Conservation (phyloP, 495 filamentous ascomycete genomes). For the Neurospora cerealis region DNA sequence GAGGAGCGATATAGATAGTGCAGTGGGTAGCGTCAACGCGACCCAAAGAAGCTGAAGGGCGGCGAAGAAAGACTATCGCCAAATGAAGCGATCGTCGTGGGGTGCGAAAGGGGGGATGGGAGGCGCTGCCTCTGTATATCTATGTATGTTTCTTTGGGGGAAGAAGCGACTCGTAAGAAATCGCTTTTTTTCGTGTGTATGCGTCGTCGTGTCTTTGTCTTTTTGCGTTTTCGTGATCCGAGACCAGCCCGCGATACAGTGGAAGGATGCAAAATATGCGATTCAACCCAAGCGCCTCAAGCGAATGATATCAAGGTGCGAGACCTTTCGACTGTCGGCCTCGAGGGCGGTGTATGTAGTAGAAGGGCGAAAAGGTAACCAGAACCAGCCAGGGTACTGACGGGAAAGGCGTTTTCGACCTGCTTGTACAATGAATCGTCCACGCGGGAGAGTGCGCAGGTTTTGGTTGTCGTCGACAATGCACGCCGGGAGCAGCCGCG, state of each 20-base stretch:
- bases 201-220: slow-evolving; percentile 4
- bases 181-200: background rate
- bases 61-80: slow-evolving; percentile 1
- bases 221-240: slow-evolving; percentile 11
- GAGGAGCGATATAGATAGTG: background rate
- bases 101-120: background rate
- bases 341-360: background rate
- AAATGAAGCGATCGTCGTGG: slow-evolving; percentile 7
- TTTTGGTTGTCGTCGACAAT: slow-evolving; percentile 15
- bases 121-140: slow-evolving; percentile 9
- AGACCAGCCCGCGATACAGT: slow-evolving; percentile 28
- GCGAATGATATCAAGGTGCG: slow-evolving; percentile 15
- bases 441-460: slow-evolving; percentile 9
- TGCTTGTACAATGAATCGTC: slow-evolving; percentile 13
- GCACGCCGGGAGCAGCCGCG: background rate
- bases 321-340: slow-evolving; percentile 3
- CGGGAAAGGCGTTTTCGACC: background rate
- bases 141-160: background rate
- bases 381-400: background rate
- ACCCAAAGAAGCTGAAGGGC: slow-evolving; percentile 2
- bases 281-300: slow-evolving; percentile 21
- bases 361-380: background rate
- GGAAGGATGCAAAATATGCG: slow-evolving; percentile 9
- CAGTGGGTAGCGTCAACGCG: slow-evolving; percentile 7
- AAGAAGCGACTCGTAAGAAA: background rate